phyloP scores from a whole-genome alignment of 768 basidiomycete species.

The Hygrocybe punicea region DNA sequence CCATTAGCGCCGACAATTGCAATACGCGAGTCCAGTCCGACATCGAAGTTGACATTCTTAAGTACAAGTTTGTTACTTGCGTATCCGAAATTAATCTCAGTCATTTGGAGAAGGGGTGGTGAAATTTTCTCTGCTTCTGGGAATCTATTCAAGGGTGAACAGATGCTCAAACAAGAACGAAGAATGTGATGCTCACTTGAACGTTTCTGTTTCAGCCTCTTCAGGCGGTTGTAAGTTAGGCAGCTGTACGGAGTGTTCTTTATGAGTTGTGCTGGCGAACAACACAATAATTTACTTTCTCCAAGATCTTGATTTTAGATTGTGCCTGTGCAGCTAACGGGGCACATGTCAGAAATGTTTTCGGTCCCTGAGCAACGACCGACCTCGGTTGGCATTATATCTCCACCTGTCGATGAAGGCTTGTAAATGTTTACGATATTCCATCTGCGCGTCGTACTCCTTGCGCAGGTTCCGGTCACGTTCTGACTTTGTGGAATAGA shows the following conservation, averaged over 20 bases:
- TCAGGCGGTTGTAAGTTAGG: slow-evolving; percentile 93
- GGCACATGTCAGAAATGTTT: not conserved
- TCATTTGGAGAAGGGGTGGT: slow-evolving; percentile 89
- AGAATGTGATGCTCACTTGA: slow-evolving; percentile 53
- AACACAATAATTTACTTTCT: slow-evolving; percentile 52
- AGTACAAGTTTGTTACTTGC: slow-evolving; percentile 70
- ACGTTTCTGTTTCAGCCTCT: slow-evolving; percentile 86
- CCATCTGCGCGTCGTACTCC: slow-evolving; percentile 95
- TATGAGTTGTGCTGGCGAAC: not conserved
- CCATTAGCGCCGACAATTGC: slow-evolving; percentile 95
- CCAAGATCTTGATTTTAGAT: slow-evolving; percentile 68
- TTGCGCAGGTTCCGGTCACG: slow-evolving; percentile 86
- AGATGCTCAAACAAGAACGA: not conserved
- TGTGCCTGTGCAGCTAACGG: slow-evolving; percentile 78
- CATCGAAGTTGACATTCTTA: slow-evolving; percentile 79
- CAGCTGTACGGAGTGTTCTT: slow-evolving; percentile 46
- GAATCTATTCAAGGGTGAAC: slow-evolving; percentile 52
- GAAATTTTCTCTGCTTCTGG: slow-evolving; percentile 97
- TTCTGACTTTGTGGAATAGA: slow-evolving; percentile 98
- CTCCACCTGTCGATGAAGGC: slow-evolving; percentile 99
- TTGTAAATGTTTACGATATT: slow-evolving; percentile 91
- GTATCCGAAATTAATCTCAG: slow-evolving; percentile 90
- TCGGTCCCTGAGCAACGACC: slow-evolving; percentile 8
- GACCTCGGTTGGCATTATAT: slow-evolving; percentile 92
- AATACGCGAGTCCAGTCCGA: slow-evolving; percentile 91